phyloP scores from a whole-genome alignment of 2,329 filamentous ascomycete species.

The Apiospora pterosperma region DNA sequence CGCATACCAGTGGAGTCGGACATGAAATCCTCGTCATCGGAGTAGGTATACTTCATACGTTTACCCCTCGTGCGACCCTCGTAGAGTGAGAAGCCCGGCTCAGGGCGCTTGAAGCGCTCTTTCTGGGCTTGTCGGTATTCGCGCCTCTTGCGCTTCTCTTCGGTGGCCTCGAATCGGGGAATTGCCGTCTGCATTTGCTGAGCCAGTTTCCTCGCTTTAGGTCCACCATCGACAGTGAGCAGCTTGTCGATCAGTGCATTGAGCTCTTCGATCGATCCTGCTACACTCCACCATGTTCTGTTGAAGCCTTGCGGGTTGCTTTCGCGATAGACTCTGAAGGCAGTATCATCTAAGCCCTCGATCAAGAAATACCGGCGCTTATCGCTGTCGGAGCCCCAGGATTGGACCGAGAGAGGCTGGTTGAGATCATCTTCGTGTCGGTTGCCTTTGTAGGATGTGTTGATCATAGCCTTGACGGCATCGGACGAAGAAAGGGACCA shows the following conservation, averaged over 20 bases:
- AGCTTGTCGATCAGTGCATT: slow-evolving; percentile 73
- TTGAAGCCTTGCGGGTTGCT: slow-evolving; percentile 77
- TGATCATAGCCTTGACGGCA: slow-evolving; percentile 74
- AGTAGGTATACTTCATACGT: slow-evolving; percentile 93
- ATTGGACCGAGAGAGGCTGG: slow-evolving; percentile 83
- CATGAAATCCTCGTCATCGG: slow-evolving; percentile 75
- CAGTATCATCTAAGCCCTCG: slow-evolving; percentile 90
- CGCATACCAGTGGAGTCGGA: slow-evolving; percentile 60
- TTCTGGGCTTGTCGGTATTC: slow-evolving; percentile 87
- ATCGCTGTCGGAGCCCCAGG: slow-evolving; percentile 86
- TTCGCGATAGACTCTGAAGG: slow-evolving; percentile 91
- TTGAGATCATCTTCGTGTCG: slow-evolving; percentile 78
- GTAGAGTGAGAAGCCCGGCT: slow-evolving; percentile 88
- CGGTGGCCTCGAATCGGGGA: slow-evolving; percentile 86
- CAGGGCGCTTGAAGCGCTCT: slow-evolving; percentile 81
- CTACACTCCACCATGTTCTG: slow-evolving; percentile 87
- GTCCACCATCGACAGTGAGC: slow-evolving; percentile 71
- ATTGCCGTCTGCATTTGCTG: slow-evolving; percentile 76
- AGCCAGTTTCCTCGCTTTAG: slow-evolving; percentile 74
- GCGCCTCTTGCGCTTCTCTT: slow-evolving; percentile 92
- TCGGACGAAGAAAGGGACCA: slow-evolving; percentile 93
- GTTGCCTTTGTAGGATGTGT: slow-evolving; percentile 82
- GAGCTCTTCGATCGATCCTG: slow-evolving; percentile 85
- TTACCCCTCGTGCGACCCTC: slow-evolving; percentile 96
- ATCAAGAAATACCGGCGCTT: slow-evolving; percentile 92